These are phyloP conservation scores for Coemansia sp. DNA, from an alignment of 192 early-diverging fungal species.

Conservation along the genomic window DNA sequence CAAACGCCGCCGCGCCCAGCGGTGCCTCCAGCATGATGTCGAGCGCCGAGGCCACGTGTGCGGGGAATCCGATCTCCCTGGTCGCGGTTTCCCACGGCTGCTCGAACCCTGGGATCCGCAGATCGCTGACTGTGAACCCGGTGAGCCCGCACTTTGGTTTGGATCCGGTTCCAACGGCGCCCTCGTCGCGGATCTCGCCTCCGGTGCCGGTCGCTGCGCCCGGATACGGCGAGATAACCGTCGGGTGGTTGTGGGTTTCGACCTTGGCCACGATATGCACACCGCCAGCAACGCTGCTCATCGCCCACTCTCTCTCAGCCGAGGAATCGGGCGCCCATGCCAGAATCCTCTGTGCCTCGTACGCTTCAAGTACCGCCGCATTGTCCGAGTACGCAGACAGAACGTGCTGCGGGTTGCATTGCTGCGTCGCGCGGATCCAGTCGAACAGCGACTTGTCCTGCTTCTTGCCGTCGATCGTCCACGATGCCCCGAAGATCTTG, in stretches of 20 bases:
- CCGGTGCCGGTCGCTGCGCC: slow-evolving; percentile 98
- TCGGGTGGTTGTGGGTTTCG: slow-evolving; percentile 99
- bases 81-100: slow-evolving; percentile 89
- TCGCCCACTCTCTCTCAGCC: slow-evolving; percentile 32
- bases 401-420: slow-evolving; percentile 75
- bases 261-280: slow-evolving; percentile 96
- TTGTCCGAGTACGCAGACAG: slow-evolving; percentile 98
- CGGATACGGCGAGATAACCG: slow-evolving; percentile 96
- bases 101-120: slow-evolving; percentile 83
- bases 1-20: slow-evolving; percentile 96
- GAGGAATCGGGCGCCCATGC: slow-evolving; percentile 34
- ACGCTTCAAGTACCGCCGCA: slow-evolving; percentile 84
- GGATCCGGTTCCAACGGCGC: slow-evolving; percentile 93
- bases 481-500: slow-evolving; percentile 99
- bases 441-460: slow-evolving; percentile 86
- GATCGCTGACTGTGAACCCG: slow-evolving; percentile 94
- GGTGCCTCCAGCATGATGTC: slow-evolving; percentile 99
- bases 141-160: slow-evolving; percentile 93
- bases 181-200: slow-evolving; percentile 99
- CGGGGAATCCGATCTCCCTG: slow-evolving; percentile 76
- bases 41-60: slow-evolving; percentile 86
- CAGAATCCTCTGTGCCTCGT: slow-evolving; percentile 32
- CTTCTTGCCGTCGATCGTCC: slow-evolving; percentile 90
- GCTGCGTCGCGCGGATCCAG: slow-evolving; percentile 96
- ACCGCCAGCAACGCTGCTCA: slow-evolving; percentile 17